Base-by-base conservation (phyloP, 2,329 filamentous ascomycete species). In the Epichloe hybrida region DNA sequence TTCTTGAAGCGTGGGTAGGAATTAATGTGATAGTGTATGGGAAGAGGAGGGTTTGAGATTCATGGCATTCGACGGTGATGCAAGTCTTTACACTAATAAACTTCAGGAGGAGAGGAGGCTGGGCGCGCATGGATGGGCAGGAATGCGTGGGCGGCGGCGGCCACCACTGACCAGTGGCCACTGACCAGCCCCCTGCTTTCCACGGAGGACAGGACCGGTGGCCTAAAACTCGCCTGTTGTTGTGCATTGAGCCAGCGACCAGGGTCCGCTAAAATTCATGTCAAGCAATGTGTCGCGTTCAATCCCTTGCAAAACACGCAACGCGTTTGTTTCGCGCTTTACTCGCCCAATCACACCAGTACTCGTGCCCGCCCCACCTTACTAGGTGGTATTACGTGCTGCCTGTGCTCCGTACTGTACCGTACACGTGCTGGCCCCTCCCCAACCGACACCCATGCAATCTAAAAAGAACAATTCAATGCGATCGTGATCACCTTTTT, bases 161-260 rank as follows among this genome's bases (percentile, higher is more conserved):
- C 50, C 51, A 54, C 57, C 57, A 57, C 20, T 21, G 20, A 54
- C 57, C 57, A 57, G 51, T 17, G 17, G 54, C 57, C 57, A 57
- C 3, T 21, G 20, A 54, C 57, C 57, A 57, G 51, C 58, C 58
- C 57, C 42, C 46, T 45, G 38, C 49, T 48, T 48, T 41, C 43
- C 35, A 15, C 39, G 21, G n/a, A n/a, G 11, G 23, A 35, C n/a
- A 42, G 17, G 17, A n/a, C 37, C 23, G 21, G 12, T 39, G 9
- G 36, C 23, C 15, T 11, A 43, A 20, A 21, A 15, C n/a, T 49
- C 39, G 39, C 39, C 36, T 40, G 35, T 41, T 42, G 49, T 23
- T 20, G 35, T 46, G 36, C 46, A 17, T 17, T 6, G 13, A 41
- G n/a, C 39, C 13, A 4, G 9, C 3, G 23, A 20, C 36, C 13